phyloP scores from a whole-genome alignment of 2,329 filamentous ascomycete species.

The Ascochyta rabiei region DNA sequence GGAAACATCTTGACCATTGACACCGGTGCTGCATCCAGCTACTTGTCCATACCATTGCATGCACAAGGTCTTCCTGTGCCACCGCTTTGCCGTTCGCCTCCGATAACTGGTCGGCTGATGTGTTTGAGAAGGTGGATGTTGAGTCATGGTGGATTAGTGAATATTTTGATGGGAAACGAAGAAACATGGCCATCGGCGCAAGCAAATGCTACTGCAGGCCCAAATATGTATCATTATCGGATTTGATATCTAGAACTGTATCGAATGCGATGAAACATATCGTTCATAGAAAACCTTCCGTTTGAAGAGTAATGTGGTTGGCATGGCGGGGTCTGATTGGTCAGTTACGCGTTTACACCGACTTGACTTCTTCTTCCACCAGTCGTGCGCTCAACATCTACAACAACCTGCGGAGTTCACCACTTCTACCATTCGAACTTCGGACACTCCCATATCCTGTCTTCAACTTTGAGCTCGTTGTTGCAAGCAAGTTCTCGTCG shows the following conservation, averaged over 20 bases:
- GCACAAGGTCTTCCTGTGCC: conserved; percentile 21
- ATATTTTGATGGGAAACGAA: conserved; percentile 17
- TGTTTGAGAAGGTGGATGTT: conserved; percentile 20
- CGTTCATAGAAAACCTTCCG: background rate
- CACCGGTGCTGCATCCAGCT: conserved; percentile 32
- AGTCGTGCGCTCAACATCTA: background rate
- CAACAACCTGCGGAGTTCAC: background rate
- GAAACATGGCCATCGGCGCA: conserved; percentile 21
- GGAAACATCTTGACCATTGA: conserved; percentile 24
- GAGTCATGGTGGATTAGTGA: conserved; percentile 30
- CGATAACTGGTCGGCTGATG: conserved; percentile 25
- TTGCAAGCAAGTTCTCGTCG: background rate
- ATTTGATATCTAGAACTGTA: conserved; percentile 30
- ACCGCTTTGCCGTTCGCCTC: conserved; percentile 22
- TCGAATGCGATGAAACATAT: conserved; percentile 29
- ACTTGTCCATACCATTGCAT: conserved; percentile 45
- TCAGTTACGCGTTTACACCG: conserved; percentile 24
- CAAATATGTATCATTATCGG: conserved; percentile 36
- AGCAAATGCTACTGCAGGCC: conserved; percentile 14
- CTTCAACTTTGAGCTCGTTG: background rate
- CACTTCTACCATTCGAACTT: background rate
- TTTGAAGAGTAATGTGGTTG: conserved; percentile 21
- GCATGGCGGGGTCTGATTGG: conserved; percentile 33
- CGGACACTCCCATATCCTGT: too few species aligned
- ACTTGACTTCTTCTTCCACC: conserved; percentile 26